A percentile compares a stretch with the other conserved stretches of the same genome.
Conservation (phyloP, 148 eudicot species). For the Diospyros kaki region DNA sequence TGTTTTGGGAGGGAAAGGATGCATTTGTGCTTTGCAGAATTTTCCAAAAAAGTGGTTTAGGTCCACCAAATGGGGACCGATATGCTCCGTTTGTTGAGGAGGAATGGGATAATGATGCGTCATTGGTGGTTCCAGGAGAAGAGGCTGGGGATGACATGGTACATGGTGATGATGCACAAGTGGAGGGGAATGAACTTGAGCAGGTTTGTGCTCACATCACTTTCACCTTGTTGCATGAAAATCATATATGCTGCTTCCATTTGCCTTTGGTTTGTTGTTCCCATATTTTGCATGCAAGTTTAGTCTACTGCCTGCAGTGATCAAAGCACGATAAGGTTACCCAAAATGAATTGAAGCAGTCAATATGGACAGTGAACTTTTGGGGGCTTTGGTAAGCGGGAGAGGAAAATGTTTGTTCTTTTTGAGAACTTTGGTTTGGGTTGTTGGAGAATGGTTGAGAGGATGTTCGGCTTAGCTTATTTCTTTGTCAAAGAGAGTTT, state of each 20-base stretch:
- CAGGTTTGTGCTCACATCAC: slow-evolving; percentile 12
- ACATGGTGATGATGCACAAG: slow-evolving; percentile 47
- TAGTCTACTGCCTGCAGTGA: neutral
- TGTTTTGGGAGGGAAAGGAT: slow-evolving; percentile 37
- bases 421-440: too few species aligned
- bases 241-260: neutral
- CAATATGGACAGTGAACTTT: neutral
- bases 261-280: neutral
- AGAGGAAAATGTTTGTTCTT: too few species aligned
- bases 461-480: too few species aligned
- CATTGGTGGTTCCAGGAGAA: slow-evolving; percentile 51
- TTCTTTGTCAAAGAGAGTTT: too few species aligned
- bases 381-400: too few species aligned
- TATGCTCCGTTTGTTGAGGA: slow-evolving; percentile 43
- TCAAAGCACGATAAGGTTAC: neutral
- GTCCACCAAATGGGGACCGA: slow-evolving; percentile 39
- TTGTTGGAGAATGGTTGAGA: too few species aligned
- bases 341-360: neutral
- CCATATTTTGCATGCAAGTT: neutral
- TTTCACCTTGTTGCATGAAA: neutral
- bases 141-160: slow-evolving; percentile 54
- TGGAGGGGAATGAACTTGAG: slow-evolving; percentile 39
- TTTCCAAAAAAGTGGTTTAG: slow-evolving; percentile 41
- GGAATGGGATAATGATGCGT: slow-evolving; percentile 38
- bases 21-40: slow-evolving; percentile 42